phyloP scores from a whole-genome alignment of 768 basidiomycete species.

The Tephrocybe sp. region DNA sequence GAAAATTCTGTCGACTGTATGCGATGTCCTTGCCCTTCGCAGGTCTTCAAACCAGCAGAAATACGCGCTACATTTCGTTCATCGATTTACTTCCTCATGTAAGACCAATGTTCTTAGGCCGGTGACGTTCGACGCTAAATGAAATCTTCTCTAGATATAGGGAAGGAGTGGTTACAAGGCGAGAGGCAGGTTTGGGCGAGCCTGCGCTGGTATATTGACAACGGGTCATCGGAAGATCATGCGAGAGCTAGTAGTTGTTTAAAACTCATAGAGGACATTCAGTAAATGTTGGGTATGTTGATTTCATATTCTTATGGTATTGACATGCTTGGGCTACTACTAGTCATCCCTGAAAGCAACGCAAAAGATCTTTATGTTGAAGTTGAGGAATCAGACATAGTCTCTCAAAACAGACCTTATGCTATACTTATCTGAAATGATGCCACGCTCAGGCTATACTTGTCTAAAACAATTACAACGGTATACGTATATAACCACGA shows the following conservation, averaged over 20 bases:
- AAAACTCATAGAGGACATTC: constrained; percentile 6
- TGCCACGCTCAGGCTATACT: too few species aligned
- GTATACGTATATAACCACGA: too few species aligned
- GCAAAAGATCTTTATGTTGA: too few species aligned
- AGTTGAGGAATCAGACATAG: too few species aligned
- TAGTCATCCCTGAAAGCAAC: too few species aligned
- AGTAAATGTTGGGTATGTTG: neutral
- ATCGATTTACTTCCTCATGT: constrained; percentile 12
- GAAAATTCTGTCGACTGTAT: constrained; percentile 8
- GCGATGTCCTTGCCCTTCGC: constrained; percentile 7
- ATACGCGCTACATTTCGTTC: constrained; percentile 17
- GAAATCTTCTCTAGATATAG: constrained; percentile 3
- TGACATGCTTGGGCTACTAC: too few species aligned
- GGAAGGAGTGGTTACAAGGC: constrained; percentile 10
- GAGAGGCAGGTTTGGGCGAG: constrained; percentile 6
- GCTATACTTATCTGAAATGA: too few species aligned
- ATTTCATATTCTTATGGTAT: too few species aligned
- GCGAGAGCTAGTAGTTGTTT: constrained; percentile 8
- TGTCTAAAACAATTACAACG: too few species aligned
- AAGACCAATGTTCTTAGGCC: neutral
- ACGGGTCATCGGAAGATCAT: constrained; percentile 15
- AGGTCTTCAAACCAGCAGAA: constrained; percentile 16
- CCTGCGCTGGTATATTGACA: constrained; percentile 15
- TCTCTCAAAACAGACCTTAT: too few species aligned
- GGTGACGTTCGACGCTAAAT: neutral